phyloP scores from a whole-genome alignment of 495 filamentous ascomycete genomes.

The Elasticomyces elasticus region DNA sequence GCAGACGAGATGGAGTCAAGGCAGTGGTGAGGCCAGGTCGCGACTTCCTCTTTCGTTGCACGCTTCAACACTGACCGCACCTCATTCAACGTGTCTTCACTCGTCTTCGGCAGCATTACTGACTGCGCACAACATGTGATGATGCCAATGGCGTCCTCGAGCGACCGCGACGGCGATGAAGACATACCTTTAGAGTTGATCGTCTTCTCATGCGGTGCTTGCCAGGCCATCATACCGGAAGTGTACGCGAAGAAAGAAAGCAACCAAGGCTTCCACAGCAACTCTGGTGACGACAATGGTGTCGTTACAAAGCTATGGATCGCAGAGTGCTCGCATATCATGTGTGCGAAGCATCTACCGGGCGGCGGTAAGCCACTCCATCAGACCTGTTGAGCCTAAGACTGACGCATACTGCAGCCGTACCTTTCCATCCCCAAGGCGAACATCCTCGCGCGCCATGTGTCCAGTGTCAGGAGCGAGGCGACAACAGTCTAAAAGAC shows the following conservation, averaged over 20 bases:
- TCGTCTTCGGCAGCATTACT: not conserved
- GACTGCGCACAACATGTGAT: not conserved
- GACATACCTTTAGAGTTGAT: conserved; percentile 27
- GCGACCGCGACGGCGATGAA: not conserved
- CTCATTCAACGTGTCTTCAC: not conserved
- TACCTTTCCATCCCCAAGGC: conserved; percentile 34
- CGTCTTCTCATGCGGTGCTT: conserved; percentile 37
- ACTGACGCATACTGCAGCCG: conserved; percentile 21
- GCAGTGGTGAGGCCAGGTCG: not conserved
- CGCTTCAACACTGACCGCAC: not conserved
- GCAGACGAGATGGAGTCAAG: not conserved
- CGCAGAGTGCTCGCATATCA: conserved; percentile 37
- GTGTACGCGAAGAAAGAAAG: conserved; percentile 30
- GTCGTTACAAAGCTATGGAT: conserved; percentile 36
- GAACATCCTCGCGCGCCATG: conserved; percentile 33
- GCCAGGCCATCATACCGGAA: conserved; percentile 31
- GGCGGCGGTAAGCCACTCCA: conserved; percentile 30
- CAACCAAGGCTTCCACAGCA: conserved; percentile 28
- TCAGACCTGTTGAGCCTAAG: not conserved
- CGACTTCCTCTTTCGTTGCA: conserved; percentile 3
- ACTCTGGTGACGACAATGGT: conserved; percentile 21
- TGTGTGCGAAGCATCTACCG: conserved; percentile 37
- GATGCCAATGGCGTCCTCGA: conserved; percentile 6
- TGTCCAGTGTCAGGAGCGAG: conserved; percentile 31
- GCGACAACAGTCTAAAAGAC: conserved; percentile 27